These are phyloP conservation scores for Fraxinus albicans DNA, from an alignment of 305 asterid genomes.

Conservation along the genomic window DNA sequence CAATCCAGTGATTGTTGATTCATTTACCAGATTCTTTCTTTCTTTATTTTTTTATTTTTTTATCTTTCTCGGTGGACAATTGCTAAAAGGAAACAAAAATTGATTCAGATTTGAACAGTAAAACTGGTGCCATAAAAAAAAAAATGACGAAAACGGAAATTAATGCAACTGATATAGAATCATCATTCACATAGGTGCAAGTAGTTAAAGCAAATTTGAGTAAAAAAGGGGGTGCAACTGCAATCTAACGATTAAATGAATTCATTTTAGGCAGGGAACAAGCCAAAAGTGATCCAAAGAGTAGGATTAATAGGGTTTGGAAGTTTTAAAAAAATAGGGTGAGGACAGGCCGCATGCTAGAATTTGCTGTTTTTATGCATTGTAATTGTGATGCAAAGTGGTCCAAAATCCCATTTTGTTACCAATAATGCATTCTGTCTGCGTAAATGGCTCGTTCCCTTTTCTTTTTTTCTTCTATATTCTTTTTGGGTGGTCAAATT, in stretches of 20 bases:
- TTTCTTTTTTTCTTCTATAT: background rate
- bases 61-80: background rate
- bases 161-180: background rate
- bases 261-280: conserved; percentile 25
- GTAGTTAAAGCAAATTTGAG: background rate
- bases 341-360: conserved; percentile 52
- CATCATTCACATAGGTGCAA: background rate
- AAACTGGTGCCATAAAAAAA: background rate
- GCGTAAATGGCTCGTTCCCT: background rate
- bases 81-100: background rate
- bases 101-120: background rate
- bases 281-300: conserved; percentile 16
- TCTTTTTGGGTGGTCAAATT: no score
- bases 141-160: background rate
- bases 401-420: conserved; percentile 39
- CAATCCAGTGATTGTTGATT: background rate
- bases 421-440: conserved; percentile 15
- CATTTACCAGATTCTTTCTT: background rate
- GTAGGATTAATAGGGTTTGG: conserved; percentile 49
- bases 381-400: conserved; percentile 38
- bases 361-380: conserved; percentile 30
- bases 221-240: background rate
- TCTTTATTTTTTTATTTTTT: no score
- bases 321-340: conserved; percentile 30
- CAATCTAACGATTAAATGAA: background rate